phyloP scores from a whole-genome alignment of 495 filamentous ascomycete species.

The Talaromyces proteolyticus region DNA sequence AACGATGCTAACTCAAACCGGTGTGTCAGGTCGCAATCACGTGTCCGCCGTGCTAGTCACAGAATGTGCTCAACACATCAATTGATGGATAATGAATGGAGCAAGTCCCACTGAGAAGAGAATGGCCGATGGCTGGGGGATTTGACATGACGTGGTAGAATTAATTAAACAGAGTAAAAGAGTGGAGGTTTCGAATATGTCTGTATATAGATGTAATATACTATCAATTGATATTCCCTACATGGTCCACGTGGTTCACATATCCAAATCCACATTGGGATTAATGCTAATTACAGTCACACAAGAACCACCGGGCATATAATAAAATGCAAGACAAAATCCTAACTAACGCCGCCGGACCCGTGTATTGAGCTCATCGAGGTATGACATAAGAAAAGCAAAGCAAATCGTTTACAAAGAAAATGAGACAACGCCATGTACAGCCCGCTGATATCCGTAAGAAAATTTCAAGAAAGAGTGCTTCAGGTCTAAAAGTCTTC shows the following conservation, averaged over 20 bases:
- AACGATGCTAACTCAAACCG: too few relatives aligned
- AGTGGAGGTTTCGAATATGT: too few relatives aligned
- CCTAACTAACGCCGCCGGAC: slow-evolving; percentile 2
- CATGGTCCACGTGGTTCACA: neutral
- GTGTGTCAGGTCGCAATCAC: too few relatives aligned
- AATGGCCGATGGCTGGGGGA: too few relatives aligned
- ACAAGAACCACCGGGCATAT: slow-evolving; percentile 8
- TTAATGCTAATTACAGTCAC: slow-evolving; percentile 7
- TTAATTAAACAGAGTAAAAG: too few relatives aligned
- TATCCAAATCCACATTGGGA: slow-evolving; percentile 7
- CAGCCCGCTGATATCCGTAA: neutral
- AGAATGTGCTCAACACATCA: too few relatives aligned
- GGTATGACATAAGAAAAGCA: slow-evolving; percentile 7
- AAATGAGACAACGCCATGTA: slow-evolving; percentile 10
- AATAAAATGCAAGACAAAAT: slow-evolving; percentile 9
- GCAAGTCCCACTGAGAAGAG: too few relatives aligned
- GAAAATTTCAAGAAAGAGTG: slow-evolving; percentile 1
- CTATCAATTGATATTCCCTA: neutral
- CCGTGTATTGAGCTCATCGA: neutral
- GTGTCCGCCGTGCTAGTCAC: too few relatives aligned
- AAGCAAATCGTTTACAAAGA: neutral
- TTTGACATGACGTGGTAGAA: too few relatives aligned
- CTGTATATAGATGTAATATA: neutral
- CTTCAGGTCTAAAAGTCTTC: slow-evolving; percentile 79
- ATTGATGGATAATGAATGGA: too few relatives aligned